Conservation (phyloP, 805 yeast species). For the Sungouiozyma intestinalis region DNA sequence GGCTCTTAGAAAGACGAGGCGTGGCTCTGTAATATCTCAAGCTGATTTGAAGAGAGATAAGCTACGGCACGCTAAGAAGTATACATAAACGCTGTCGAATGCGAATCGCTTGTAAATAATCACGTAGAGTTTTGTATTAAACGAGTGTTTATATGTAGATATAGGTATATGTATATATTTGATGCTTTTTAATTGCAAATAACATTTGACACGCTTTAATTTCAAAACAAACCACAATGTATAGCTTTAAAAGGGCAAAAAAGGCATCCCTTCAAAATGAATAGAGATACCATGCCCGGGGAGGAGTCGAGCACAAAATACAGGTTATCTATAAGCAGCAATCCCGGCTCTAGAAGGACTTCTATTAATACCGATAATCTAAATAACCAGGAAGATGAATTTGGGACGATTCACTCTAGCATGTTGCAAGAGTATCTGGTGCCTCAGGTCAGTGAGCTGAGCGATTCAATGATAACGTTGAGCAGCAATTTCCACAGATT, state of each 20-base stretch:
- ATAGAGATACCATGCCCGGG: neutral
- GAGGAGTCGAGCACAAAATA: conserved; percentile 23
- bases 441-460: conserved; percentile 35
- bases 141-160: too few species aligned
- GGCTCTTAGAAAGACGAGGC: conserved; percentile 35
- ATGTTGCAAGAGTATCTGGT: conserved; percentile 29
- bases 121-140: neutral
- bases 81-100: neutral
- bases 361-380: conserved; percentile 11
- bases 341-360: conserved; percentile 27
- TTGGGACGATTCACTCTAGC: conserved; percentile 2
- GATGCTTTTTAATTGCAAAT: neutral
- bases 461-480: conserved; percentile 44
- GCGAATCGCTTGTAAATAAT: too few species aligned
- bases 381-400: conserved; percentile 4
- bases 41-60: conserved; percentile 32
- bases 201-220: too few species aligned
- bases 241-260: too few species aligned
- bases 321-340: conserved; percentile 32
- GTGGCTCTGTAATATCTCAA: conserved; percentile 23
- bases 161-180: neutral
- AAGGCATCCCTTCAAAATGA: neutral
- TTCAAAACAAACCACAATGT: too few species aligned
- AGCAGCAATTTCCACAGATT: conserved; percentile 50
- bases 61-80: conserved; percentile 38